Base-by-base conservation (phyloP, 2,329 filamentous ascomycete species). In the Fusarium devonianum region DNA sequence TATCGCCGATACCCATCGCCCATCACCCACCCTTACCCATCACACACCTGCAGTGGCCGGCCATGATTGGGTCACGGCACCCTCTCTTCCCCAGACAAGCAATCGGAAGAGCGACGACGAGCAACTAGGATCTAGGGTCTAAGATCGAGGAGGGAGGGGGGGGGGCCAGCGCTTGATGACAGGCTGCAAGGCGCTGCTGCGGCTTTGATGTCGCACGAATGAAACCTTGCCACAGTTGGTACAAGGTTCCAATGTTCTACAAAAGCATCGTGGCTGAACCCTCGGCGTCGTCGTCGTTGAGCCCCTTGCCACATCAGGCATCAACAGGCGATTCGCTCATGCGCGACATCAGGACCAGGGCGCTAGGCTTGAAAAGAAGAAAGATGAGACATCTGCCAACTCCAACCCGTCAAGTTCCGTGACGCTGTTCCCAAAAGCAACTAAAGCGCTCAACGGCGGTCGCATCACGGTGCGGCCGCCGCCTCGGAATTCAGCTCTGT, bases 101-200 rank as follows among this genome's bases (percentile, higher is more conserved):
- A 22, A 43, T 10, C 21, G 10, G 21, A 23, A 25, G 23, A 25
- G 23, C 23, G 10, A 10, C 6, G 23, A 25, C 3, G 7, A 25
- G 7, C 9, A 6, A 25, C 48, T 32, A 38, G 39, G 49, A 44
- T 58, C 49, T 45, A 49, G 49, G 43, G 43, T 48, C 49, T 23
- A 44, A 44, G 36, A 13, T 41, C 29, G 14, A n/a, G n/a, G n/a
- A n/a, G n/a, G n/a, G n/a, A n/a, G n/a, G n/a, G n/a, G 34, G 32
- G 21, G 36, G 32, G 34, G 36, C 46, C 42, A 36, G 22, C 32
- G 48, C 44, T 45, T 30, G 47, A 56, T 59, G 57, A 54, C 40
- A 36, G 44, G 39, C 47, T 49, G 45, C 53, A 41, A 32, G 33
- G 40, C 25, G 28, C 45, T 18, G 36, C 43, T 29, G 29, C 30